phyloP scores from a whole-genome alignment of 768 basidiomycete species.

The Ephemerocybe angulata region DNA sequence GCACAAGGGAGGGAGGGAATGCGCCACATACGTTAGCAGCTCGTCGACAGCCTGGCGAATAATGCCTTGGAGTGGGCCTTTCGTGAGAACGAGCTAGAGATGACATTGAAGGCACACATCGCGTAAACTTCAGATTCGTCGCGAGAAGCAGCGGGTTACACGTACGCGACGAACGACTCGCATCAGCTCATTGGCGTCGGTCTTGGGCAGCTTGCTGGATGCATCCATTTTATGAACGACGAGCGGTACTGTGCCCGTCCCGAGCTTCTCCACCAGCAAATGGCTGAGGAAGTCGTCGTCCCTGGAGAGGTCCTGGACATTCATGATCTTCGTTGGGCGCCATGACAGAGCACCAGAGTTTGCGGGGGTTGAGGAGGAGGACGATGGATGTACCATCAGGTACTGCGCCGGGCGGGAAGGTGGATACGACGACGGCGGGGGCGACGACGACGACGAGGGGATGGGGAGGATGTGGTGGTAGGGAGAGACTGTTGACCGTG shows the following conservation, averaged over 20 bases:
- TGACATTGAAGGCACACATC: slow-evolving; percentile 17
- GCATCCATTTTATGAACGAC: slow-evolving; percentile 90
- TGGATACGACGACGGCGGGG: slow-evolving; percentile 15
- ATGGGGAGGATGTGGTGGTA: slow-evolving; percentile 18
- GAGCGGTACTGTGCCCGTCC: slow-evolving; percentile 74
- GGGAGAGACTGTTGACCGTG: slow-evolving; percentile 15
- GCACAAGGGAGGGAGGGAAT: slow-evolving; percentile 17
- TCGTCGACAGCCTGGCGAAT: slow-evolving; percentile 75
- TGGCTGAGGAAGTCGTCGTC: slow-evolving; percentile 92
- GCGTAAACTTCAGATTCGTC: slow-evolving; percentile 16
- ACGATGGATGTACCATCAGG: slow-evolving; percentile 28
- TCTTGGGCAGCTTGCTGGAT: slow-evolving; percentile 71
- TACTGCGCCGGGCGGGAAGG: slow-evolving; percentile 14
- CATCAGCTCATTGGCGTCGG: slow-evolving; percentile 64
- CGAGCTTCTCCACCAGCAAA: slow-evolving; percentile 84
- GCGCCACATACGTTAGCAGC: slow-evolving; percentile 60
- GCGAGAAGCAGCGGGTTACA: slow-evolving; percentile 17
- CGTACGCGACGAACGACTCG: slow-evolving; percentile 73
- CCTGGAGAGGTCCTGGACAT: slow-evolving; percentile 83
- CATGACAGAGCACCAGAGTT: slow-evolving; percentile 43
- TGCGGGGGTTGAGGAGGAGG: slow-evolving; percentile 21
- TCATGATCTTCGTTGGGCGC: slow-evolving; percentile 87
- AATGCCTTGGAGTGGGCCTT: slow-evolving; percentile 50
- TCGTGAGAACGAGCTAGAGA: slow-evolving; percentile 56
- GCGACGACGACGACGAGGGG: slow-evolving; percentile 16